phyloP scores from a whole-genome alignment of 495 filamentous ascomycete genomes.

The Aspergillus heteromorphus region DNA sequence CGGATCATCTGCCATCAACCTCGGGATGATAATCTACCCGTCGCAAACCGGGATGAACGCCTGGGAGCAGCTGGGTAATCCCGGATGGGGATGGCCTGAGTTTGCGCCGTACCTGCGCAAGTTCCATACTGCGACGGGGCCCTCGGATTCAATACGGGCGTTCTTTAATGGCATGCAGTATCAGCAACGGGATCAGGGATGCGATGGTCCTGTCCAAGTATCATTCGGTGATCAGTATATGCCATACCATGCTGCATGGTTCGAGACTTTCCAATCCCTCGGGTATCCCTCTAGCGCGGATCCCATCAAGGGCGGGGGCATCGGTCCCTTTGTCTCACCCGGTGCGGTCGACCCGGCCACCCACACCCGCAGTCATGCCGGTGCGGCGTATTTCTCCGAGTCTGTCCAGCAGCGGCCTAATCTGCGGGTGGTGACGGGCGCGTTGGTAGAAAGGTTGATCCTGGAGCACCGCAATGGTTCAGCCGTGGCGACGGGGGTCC shows the following conservation, averaged over 20 bases:
- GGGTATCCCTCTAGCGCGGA: conserved; percentile 19
- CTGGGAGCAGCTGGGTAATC: conserved; percentile 48
- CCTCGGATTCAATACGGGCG: conserved; percentile 5
- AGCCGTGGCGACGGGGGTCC: background rate
- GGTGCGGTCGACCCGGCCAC: conserved; percentile 14
- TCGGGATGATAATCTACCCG: conserved; percentile 22
- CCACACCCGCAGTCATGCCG: background rate
- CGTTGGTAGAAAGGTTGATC: background rate
- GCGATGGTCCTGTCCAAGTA: conserved; percentile 20
- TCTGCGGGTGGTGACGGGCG: background rate
- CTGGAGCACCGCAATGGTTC: background rate
- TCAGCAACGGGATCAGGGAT: conserved; percentile 13
- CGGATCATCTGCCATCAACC: conserved; percentile 52
- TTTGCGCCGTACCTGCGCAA: conserved; percentile 39
- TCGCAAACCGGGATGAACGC: conserved; percentile 38
- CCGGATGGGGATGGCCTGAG: conserved; percentile 47
- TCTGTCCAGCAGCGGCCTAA: background rate
- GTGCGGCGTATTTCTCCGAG: background rate
- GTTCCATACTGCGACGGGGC: conserved; percentile 10
- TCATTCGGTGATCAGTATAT: conserved; percentile 21
- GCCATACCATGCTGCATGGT: conserved; percentile 21
- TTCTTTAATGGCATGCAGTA: conserved; percentile 11
- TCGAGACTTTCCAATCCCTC: conserved; percentile 15
- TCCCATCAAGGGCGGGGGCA: conserved; percentile 11
- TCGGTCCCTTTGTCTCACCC: conserved; percentile 15